Conservation (phyloP, 768 basidiomycete genomes). For the Leucocoprinus leucothites region DNA sequence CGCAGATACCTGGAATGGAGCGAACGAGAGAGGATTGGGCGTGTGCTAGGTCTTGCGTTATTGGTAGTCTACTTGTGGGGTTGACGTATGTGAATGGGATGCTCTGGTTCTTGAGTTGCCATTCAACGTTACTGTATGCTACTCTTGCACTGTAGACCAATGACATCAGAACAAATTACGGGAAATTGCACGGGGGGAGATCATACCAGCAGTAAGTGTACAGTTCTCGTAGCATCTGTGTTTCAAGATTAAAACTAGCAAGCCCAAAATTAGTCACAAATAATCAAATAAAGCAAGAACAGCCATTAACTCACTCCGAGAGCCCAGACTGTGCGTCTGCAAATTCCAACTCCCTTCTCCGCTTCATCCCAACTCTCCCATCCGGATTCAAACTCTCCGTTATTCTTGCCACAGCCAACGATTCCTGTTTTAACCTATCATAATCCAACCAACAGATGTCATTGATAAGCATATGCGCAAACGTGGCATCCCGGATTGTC, state of each 20-base stretch:
- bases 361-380: conserved; percentile 20
- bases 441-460: conserved; percentile 82
- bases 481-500: conserved; percentile 50
- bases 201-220: conserved; percentile 87
- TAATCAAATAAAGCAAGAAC: not conserved
- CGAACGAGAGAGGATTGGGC: conserved; percentile 72
- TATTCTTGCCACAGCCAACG: conserved; percentile 17
- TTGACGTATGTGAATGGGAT: conserved; percentile 79
- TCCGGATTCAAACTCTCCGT: conserved; percentile 8
- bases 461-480: conserved; percentile 61
- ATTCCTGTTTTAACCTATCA: conserved; percentile 55
- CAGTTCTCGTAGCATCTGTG: conserved; percentile 69
- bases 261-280: not conserved
- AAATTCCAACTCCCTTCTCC: conserved; percentile 17
- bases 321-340: conserved; percentile 4
- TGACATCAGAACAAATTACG: not conserved
- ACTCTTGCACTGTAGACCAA: conserved; percentile 67
- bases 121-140: conserved; percentile 85
- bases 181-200: conserved; percentile 7
- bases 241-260: conserved; percentile 66
- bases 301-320: conserved; percentile 18
- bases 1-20: conserved; percentile 80
- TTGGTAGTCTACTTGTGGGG: conserved; percentile 40
- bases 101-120: conserved; percentile 77
- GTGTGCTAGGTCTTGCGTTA: conserved; percentile 45